phyloP scores from a whole-genome alignment of 2,329 filamentous ascomycete species.

The Catunica adiposa region DNA sequence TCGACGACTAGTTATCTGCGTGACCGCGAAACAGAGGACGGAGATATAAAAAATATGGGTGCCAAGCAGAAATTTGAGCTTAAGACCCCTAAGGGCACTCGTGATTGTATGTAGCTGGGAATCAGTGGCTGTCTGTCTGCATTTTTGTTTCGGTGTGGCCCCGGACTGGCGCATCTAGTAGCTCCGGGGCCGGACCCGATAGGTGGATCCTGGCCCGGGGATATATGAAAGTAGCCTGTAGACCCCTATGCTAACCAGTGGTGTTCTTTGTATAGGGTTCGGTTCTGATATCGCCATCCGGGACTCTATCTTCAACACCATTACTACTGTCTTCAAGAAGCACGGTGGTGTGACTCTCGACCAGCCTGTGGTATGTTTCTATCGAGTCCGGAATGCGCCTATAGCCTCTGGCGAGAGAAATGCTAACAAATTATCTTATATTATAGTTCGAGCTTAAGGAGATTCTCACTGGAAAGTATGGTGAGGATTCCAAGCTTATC shows the following conservation, averaged over 20 bases:
- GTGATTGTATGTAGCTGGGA: constrained; percentile 45
- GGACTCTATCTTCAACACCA: constrained; percentile 62
- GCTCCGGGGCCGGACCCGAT: neutral
- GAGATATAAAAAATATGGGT: constrained; percentile 19
- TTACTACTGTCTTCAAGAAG: constrained; percentile 66
- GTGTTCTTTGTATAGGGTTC: constrained; percentile 34
- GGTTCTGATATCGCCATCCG: constrained; percentile 65
- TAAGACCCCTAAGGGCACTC: constrained; percentile 83
- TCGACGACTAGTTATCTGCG: neutral
- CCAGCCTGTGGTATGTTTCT: constrained; percentile 40
- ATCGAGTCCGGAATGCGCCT: neutral
- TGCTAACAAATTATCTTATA: neutral
- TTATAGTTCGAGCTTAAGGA: constrained; percentile 60
- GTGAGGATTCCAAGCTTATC: constrained; percentile 82
- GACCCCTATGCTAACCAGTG: constrained; percentile 9
- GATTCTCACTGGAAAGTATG: constrained; percentile 78
- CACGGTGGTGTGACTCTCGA: constrained; percentile 68
- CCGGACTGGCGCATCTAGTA: neutral
- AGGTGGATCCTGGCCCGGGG: constrained; percentile 2
- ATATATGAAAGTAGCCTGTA: neutral
- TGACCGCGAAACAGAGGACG: neutral
- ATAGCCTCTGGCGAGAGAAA: neutral
- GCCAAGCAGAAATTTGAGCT: constrained; percentile 45
- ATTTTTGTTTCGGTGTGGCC: neutral
- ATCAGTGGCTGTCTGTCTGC: neutral